Evolutionary conservation across 352 stramenopile species (phyloP).

Genomic region (Phytophthora tubulina): DNA sequence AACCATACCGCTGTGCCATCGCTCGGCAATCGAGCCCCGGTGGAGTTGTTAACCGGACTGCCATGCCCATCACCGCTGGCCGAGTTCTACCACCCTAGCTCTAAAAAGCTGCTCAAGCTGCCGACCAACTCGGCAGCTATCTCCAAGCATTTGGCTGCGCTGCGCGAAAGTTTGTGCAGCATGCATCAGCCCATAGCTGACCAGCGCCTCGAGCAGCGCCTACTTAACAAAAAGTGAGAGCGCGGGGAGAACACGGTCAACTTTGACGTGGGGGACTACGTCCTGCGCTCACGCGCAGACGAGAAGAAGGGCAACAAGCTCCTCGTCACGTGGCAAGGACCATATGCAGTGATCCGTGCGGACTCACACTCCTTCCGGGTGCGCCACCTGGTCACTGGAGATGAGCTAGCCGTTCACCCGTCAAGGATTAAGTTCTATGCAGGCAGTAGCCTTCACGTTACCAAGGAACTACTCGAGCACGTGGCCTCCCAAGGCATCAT

Average conservation of each 20-base stretch:
- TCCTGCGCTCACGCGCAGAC: conserved; percentile 1
- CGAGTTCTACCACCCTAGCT: neutral
- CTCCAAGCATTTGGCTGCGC: neutral
- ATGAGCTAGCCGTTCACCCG: conserved; percentile 11
- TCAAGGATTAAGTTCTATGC: conserved; percentile 29
- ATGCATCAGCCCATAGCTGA: neutral
- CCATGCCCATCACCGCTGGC: neutral
- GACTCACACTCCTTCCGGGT: conserved; percentile 24
- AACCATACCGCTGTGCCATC: conserved; percentile 15
- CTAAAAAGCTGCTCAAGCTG: neutral
- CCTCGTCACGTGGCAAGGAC: conserved; percentile 22
- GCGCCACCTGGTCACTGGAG: conserved; percentile 14
- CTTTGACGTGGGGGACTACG: conserved; percentile 4
- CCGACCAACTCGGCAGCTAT: neutral
- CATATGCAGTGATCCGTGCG: conserved; percentile 8
- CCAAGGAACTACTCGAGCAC: conserved; percentile 18
- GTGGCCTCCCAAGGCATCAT: conserved; percentile 17
- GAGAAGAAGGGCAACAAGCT: conserved; percentile 21
- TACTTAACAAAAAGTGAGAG: neutral
- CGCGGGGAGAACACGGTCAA: neutral
- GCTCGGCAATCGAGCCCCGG: conserved; percentile 2
- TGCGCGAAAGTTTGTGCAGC: neutral
- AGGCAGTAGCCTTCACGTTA: conserved; percentile 2
- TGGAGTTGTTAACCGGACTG: conserved; percentile 33
- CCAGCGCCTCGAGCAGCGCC: neutral